A percentile compares a stretch with the other conserved stretches of the same genome.
phyloP scores from a whole-genome alignment of 805 yeast species.

The Tetrapisispora namnaoensis region DNA sequence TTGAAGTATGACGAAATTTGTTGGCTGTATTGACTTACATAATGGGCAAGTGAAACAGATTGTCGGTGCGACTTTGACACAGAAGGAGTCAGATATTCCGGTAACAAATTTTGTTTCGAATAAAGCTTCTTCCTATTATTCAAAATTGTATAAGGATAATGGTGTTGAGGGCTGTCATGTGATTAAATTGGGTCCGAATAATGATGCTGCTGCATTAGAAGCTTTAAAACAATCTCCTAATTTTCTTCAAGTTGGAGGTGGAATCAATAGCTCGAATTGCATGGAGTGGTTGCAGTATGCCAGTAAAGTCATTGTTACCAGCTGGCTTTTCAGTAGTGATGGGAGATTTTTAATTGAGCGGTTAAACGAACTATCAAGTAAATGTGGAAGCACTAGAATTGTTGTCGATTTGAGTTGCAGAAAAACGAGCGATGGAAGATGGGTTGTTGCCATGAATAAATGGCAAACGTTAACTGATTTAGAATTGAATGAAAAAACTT shows the following conservation, averaged over 20 bases:
- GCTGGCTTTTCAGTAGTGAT: conserved; percentile 59
- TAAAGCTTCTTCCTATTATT: conserved; percentile 66
- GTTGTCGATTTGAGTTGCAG: conserved; percentile 89
- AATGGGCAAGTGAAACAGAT: conserved; percentile 93
- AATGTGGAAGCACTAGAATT: conserved; percentile 57
- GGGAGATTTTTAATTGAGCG: conserved; percentile 45
- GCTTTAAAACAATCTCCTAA: conserved; percentile 72
- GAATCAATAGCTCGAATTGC: conserved; percentile 71
- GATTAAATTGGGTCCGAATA: conserved; percentile 76
- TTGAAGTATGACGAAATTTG: conserved; percentile 65
- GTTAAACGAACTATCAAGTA: conserved; percentile 37
- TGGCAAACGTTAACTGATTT: conserved; percentile 87
- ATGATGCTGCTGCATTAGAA: conserved; percentile 71
- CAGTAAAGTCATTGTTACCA: conserved; percentile 80
- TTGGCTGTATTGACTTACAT: conserved; percentile 94
- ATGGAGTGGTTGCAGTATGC: conserved; percentile 70
- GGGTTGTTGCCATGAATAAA: conserved; percentile 97
- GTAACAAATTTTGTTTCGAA: conserved; percentile 72
- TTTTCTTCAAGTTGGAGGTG: conserved; percentile 84
- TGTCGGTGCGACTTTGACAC: conserved; percentile 82
- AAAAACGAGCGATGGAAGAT: conserved; percentile 29
- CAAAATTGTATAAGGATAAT: conserved; percentile 52
- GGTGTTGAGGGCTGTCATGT: conserved; percentile 76
- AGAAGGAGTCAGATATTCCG: conserved; percentile 32
- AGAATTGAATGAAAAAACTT: conserved; percentile 43